Evolutionary conservation across 495 filamentous ascomycete species (phyloP).

Genomic region (Talaromyces adpressus): DNA sequence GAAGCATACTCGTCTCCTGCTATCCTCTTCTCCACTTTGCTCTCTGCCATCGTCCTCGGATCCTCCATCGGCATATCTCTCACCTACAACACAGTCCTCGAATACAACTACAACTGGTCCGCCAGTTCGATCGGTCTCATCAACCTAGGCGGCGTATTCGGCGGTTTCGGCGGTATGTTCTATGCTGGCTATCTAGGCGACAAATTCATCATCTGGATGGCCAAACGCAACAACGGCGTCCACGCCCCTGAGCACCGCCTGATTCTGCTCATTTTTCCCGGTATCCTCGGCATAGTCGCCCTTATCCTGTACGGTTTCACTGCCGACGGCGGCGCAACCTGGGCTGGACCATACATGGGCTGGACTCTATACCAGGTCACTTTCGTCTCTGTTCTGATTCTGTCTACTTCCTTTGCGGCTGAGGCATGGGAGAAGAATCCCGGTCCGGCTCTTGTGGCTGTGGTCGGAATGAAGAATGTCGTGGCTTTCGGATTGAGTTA

Average conservation of each 20-base stretch:
- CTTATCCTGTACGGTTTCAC: slow-evolving; percentile 31
- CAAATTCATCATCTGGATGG: slow-evolving; percentile 25
- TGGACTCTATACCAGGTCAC: slow-evolving; percentile 29
- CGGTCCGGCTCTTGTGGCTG: slow-evolving; percentile 30
- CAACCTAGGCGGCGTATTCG: slow-evolving; percentile 27
- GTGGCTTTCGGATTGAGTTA: slow-evolving; percentile 25
- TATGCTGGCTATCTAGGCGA: slow-evolving; percentile 28
- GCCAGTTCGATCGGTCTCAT: slow-evolving; percentile 25
- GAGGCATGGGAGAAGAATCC: slow-evolving; percentile 35
- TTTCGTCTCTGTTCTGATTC: slow-evolving; percentile 31
- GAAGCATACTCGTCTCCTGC: slow-evolving; percentile 28
- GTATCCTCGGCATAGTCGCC: slow-evolving; percentile 20
- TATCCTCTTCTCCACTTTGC: slow-evolving; percentile 27
- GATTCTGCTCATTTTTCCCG: slow-evolving; percentile 26
- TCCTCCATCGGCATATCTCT: slow-evolving; percentile 27
- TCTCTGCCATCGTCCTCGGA: slow-evolving; percentile 26
- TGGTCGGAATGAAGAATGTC: slow-evolving; percentile 33
- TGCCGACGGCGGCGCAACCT: slow-evolving; percentile 18
- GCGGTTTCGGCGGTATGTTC: slow-evolving; percentile 29
- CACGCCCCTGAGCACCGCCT: slow-evolving; percentile 29
- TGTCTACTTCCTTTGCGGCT: slow-evolving; percentile 27
- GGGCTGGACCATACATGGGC: slow-evolving; percentile 31
- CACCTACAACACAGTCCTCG: slow-evolving; percentile 29
- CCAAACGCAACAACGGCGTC: slow-evolving; percentile 23
- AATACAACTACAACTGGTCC: slow-evolving; percentile 24